Evolutionary conservation across 106 monocot genomes (phyloP), one percentile per base, ranked within the genome.

Genomic region (Allium sativum): DNA sequence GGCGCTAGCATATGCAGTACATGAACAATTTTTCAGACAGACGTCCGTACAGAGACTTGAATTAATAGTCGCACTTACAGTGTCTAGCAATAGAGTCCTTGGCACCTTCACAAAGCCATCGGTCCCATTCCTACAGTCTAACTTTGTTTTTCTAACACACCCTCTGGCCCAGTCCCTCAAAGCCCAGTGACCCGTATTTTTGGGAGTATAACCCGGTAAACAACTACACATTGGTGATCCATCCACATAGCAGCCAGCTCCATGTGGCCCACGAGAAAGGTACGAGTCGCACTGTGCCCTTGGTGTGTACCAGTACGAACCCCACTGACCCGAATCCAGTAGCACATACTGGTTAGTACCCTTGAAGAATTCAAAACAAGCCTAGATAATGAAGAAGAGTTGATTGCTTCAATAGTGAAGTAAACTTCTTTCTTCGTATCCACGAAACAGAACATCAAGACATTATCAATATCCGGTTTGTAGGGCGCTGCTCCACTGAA

Each of bases 11-110:
- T 70, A 80, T 1, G 72, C 84, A 8, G 42, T 54, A 48, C 84
- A 84, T 13, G 80, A 84, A 40, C 84, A 84, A 61, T 74, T 75
- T 57, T 21, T 62, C 53, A 70, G 44, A 50, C 84, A 84, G 64
- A 41, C 18, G 4, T 17, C 45, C 18, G 31, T 44, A 62, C 82
- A 82, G 18, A 62, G 48, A 10, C 40, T 58, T 41, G 6, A 56
- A 58, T 79, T 53, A 14, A 64, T 65, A 8, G 56, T 68, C 17
- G 56, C 70, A 18, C 58, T 60, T n/a, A 50, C 45, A 3, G 70
- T 57, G 17, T 86, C 81, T 0, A 74, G 85, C 40, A 77, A 54
- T 53, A 78, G 69, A 51, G 71, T 57, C 14, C 58, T 66, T 10
- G 4, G 11, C 65, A 78, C 12, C 10, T 0, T 3, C 52, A 71